Evolutionary conservation across 768 basidiomycete genomes (phyloP), one percentile per base, ranked within the genome.

Genomic region (Collybia mongolica): DNA sequence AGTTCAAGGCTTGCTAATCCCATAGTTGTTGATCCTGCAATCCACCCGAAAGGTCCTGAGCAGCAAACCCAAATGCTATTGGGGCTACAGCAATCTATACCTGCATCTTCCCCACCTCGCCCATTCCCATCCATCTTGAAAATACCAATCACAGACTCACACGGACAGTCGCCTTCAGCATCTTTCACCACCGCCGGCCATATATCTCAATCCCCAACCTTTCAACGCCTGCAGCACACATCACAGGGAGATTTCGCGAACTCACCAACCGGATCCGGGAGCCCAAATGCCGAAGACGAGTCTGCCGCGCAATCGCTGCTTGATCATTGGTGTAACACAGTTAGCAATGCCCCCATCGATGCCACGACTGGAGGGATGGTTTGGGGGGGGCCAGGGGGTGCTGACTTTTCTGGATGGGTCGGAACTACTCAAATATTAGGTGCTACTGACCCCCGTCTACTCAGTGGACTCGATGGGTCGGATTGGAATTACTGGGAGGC

Each of bases 401-500:
- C 73, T 26, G 85, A 87, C 57, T 74, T 82, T 37, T 66, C 81
- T 18, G 81, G 80, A 2, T 85, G 85, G 84, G 71, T 75, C 7
- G 80, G 75, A 20, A 68, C 69, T 17, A 67, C 77, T 7, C 73
- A 74, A 38, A 59, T 70, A 48, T 54, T 67, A 6, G 64, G 68
- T 24, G 71, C 72, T 11, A 64, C 72, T 14, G 80, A 82, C 49
- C 64, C 73, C 42, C 70, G 74, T 29, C 54, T 78, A 15, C 58
- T 83, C 40, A 69, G 73, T 42, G 78, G 75, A 4, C 53, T 80
- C 41, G 86, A 86, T 52, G 84, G 81, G 5, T 76, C 80, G 12
- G 89, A 90, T 66, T 89, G 83, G 80, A 81, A 71, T 50, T 91
- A 90, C 59, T 90, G 89, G 89, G 88, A 91, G 61, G 81, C 82